phyloP scores from a whole-genome alignment of 164 flowering plant genomes.

The Aristolochia fimbriata region DNA sequence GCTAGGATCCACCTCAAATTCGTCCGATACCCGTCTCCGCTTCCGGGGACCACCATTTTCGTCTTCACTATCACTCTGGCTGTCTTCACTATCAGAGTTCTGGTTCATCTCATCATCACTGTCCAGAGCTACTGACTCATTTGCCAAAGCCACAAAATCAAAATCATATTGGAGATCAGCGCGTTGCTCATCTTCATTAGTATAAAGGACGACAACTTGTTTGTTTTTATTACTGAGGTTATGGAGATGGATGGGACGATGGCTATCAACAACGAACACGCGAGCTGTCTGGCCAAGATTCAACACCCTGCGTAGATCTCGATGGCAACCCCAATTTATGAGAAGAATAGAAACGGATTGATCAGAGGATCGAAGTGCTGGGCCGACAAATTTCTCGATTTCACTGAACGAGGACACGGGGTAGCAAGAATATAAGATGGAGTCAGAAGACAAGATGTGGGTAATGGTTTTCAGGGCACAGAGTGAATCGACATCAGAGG shows the following conservation, averaged over 20 bases:
- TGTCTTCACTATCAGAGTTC: slow-evolving; percentile 16
- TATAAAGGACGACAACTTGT: slow-evolving; percentile 59
- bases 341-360: slow-evolving; percentile 52
- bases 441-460: slow-evolving; percentile 69
- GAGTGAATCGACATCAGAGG: slow-evolving; percentile 80
- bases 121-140: slow-evolving; percentile 39
- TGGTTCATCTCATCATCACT: slow-evolving; percentile 57
- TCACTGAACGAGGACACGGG: slow-evolving; percentile 80
- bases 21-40: slow-evolving; percentile 35
- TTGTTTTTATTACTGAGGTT: slow-evolving; percentile 61
- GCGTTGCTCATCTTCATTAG: slow-evolving; percentile 67
- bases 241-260: slow-evolving; percentile 83
- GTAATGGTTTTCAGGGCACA: slow-evolving; percentile 66
- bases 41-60: slow-evolving; percentile 37
- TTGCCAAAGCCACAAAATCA: slow-evolving; percentile 61
- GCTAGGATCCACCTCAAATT: slow-evolving; percentile 25
- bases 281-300: slow-evolving; percentile 42
- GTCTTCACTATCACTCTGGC: slow-evolving; percentile 24
- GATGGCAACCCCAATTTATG: slow-evolving; percentile 90
- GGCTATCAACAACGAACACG: slow-evolving; percentile 85
- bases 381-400: slow-evolving; percentile 52
- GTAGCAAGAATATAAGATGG: slow-evolving; percentile 66
- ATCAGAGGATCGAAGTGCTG: slow-evolving; percentile 26
- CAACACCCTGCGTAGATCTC: slow-evolving; percentile 51
- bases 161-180: slow-evolving; percentile 80